phyloP scores from a whole-genome alignment of 352 stramenopile genomes.

The Phytopythium mirpurense region DNA sequence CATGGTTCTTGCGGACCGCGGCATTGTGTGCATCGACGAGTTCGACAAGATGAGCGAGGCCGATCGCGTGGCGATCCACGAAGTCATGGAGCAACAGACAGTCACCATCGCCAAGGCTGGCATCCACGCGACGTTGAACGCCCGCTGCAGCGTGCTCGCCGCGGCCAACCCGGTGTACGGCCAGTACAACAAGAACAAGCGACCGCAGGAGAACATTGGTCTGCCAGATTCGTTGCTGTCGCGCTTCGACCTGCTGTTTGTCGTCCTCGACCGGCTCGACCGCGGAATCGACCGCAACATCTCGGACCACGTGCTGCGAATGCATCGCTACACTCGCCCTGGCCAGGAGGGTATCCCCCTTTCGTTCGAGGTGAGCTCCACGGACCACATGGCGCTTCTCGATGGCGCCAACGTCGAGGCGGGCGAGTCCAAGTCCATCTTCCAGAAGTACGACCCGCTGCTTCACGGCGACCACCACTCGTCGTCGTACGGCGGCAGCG shows the following conservation, averaged over 20 bases:
- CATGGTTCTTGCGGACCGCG: constrained; percentile 98
- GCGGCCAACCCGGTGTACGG: constrained; percentile 99
- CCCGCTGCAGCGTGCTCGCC: constrained; percentile 97
- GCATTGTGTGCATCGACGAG: constrained; percentile 99
- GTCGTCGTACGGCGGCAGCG: constrained; percentile 36
- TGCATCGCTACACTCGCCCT: constrained; percentile 91
- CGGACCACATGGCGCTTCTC: constrained; percentile 68
- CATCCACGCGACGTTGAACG: constrained; percentile 99
- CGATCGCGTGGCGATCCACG: constrained; percentile 99
- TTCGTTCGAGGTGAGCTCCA: constrained; percentile 81
- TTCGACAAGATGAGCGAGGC: constrained; percentile 98
- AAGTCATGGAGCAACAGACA: constrained; percentile 99
- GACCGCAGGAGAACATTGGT: constrained; percentile 98
- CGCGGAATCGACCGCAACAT: constrained; percentile 93
- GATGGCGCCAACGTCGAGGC: not conserved
- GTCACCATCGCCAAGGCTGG: constrained; percentile 99
- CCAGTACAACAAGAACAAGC: constrained; percentile 98
- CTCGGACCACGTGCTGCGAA: constrained; percentile 96
- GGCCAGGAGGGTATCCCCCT: constrained; percentile 88
- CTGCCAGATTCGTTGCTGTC: constrained; percentile 99
- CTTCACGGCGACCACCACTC: constrained; percentile 74
- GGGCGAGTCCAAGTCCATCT: constrained; percentile 80
- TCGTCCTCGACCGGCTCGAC: constrained; percentile 98
- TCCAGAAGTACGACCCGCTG: constrained; percentile 89
- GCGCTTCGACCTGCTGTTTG: constrained; percentile 99